These are phyloP conservation scores for Nicotiana sylvestris DNA, from an alignment of 257 asterid species.

Conservation along the genomic window DNA sequence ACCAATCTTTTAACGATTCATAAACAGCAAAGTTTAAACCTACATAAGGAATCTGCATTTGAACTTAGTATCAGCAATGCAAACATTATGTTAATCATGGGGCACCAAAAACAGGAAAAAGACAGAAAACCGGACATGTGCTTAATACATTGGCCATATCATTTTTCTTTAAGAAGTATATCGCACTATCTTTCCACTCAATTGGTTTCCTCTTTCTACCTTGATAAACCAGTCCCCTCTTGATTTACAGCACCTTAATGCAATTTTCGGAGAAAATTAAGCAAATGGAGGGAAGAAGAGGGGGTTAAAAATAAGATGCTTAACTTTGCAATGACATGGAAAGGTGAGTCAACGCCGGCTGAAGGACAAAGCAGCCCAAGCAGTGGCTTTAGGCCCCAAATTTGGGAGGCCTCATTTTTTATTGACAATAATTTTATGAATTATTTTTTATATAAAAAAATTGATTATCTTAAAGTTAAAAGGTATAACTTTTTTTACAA, in stretches of 20 bases:
- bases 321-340: neutral
- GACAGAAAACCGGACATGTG: neutral
- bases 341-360: neutral
- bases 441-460: too few species aligned
- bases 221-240: neutral
- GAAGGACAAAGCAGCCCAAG: too few species aligned
- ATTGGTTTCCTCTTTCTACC: neutral
- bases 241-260: neutral
- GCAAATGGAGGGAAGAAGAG: neutral
- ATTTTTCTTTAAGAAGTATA: neutral
- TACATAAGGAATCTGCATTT: conserved; percentile 83
- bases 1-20: conserved; percentile 89
- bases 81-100: conserved; percentile 6
- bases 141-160: neutral
- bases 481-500: too few species aligned
- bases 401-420: too few species aligned
- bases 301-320: neutral
- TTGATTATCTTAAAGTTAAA: too few species aligned
- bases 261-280: neutral
- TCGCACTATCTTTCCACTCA: neutral
- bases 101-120: conserved; percentile 4
- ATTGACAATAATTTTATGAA: too few species aligned
- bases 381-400: too few species aligned
- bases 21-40: conserved; percentile 97
- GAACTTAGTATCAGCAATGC: conserved; percentile 11